Percentiles rank a stretch among this genome's conserved stretches.
These are phyloP conservation scores for Nemania sp. DNA, from an alignment of 2,329 filamentous ascomycete genomes.

Conservation along the genomic window DNA sequence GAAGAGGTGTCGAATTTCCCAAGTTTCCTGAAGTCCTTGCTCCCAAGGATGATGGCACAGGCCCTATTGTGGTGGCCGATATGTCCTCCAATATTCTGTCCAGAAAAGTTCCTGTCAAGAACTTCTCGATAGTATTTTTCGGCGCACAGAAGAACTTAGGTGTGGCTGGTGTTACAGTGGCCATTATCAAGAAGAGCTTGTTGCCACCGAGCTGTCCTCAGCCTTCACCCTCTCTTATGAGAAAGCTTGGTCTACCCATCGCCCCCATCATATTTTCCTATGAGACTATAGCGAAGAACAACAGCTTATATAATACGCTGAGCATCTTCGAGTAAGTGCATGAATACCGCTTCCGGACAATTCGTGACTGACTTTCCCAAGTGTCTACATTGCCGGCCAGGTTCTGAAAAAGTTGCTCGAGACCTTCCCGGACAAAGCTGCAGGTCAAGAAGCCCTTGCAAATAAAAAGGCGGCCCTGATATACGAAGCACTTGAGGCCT, in stretches of 20 bases:
- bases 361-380: conserved; percentile 32
- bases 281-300: conserved; percentile 85
- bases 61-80: conserved; percentile 82
- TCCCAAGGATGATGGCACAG: conserved; percentile 60
- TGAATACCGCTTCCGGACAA: conserved; percentile 13
- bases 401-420: conserved; percentile 77
- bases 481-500: conserved; percentile 75
- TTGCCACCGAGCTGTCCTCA: conserved; percentile 69
- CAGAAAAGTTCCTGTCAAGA: conserved; percentile 72
- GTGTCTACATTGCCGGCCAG: conserved; percentile 87
- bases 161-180: conserved; percentile 81
- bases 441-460: conserved; percentile 74
- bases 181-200: conserved; percentile 79
- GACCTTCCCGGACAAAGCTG: conserved; percentile 68
- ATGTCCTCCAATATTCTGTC: conserved; percentile 96
- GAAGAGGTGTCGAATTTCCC: conserved; percentile 91
- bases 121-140: conserved; percentile 86
- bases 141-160: conserved; percentile 96
- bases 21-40: conserved; percentile 66
- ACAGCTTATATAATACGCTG: conserved; percentile 93
- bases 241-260: conserved; percentile 74
- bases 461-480: conserved; percentile 75
- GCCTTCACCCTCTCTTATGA: conserved; percentile 69
- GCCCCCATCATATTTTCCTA: conserved; percentile 82
- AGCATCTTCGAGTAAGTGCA: conserved; percentile 88